Conservation (phyloP, 2,329 filamentous ascomycete genomes). For the Alternaria solani region DNA sequence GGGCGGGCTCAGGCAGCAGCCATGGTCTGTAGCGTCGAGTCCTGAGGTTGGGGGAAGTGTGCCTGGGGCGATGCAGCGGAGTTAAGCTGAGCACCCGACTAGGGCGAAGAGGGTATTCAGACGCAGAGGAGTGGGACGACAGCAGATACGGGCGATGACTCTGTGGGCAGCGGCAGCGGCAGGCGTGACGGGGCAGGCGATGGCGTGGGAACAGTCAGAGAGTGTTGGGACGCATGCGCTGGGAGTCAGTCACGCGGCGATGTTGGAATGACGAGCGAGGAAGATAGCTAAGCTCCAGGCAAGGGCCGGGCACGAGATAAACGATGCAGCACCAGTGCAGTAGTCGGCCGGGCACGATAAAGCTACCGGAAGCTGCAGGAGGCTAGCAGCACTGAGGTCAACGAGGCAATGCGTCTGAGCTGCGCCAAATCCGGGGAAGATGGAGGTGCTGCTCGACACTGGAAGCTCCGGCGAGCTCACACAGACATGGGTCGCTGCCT, state of each 20-base stretch:
- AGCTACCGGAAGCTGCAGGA: conserved; percentile 26
- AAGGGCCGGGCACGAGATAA: conserved; percentile 24
- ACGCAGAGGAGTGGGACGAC: conserved; percentile 11
- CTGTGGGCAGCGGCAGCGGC: not conserved
- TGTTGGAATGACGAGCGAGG: conserved; percentile 41
- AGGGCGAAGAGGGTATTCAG: conserved; percentile 11
- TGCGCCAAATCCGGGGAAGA: conserved; percentile 34
- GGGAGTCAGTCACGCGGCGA: conserved; percentile 44
- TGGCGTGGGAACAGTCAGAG: conserved; percentile 30
- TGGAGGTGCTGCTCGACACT: conserved; percentile 12
- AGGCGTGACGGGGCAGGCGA: conserved; percentile 6
- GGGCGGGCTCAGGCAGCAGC: conserved; percentile 48
- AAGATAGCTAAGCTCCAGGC: conserved; percentile 30
- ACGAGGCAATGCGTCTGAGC: conserved; percentile 25
- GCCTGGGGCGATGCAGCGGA: conserved; percentile 26
- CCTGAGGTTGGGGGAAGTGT: conserved; percentile 20
- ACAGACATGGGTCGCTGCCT: not conserved
- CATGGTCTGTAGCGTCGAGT: conserved; percentile 36
- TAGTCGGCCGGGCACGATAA: conserved; percentile 13
- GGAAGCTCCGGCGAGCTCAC: conserved; percentile 7
- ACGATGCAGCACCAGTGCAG: conserved; percentile 13
- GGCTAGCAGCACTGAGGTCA: conserved; percentile 10
- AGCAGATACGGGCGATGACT: not conserved
- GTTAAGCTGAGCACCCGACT: conserved; percentile 45
- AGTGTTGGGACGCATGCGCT: conserved; percentile 32